phyloP scores from a whole-genome alignment of 2,329 filamentous ascomycete species.

The Blastomyces silverae region DNA sequence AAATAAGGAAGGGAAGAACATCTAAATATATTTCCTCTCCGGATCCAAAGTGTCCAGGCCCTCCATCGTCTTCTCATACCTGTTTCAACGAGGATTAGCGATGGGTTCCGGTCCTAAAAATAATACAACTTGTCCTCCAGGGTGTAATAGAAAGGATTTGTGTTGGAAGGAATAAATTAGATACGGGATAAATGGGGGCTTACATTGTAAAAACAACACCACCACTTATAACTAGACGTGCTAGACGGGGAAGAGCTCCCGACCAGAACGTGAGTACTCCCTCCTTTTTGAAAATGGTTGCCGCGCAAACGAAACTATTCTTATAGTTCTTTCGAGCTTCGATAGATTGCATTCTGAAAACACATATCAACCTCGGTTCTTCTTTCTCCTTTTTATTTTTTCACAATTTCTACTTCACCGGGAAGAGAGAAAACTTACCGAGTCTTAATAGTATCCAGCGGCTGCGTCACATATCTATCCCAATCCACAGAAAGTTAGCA shows the following conservation, averaged over 20 bases:
- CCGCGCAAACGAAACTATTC: slow-evolving; percentile 78
- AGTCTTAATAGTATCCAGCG: slow-evolving; percentile 91
- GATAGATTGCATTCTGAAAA: slow-evolving; percentile 82
- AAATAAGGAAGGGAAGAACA: neutral
- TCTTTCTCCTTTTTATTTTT: neutral
- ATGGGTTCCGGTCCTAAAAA: slow-evolving; percentile 5
- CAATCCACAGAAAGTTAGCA: neutral
- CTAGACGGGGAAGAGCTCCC: slow-evolving; percentile 79
- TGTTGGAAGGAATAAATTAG: neutral
- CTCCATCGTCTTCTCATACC: slow-evolving; percentile 94
- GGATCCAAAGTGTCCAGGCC: slow-evolving; percentile 74
- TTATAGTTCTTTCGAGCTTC: slow-evolving; percentile 75
- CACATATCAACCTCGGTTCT: neutral
- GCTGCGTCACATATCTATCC: slow-evolving; percentile 52
- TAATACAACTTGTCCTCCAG: neutral
- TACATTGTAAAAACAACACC: slow-evolving; percentile 96
- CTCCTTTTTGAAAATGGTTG: slow-evolving; percentile 79
- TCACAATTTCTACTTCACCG: slow-evolving; percentile 10
- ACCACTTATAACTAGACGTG: slow-evolving; percentile 78
- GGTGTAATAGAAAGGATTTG: neutral
- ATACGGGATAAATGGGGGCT: slow-evolving; percentile 25
- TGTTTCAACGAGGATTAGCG: slow-evolving; percentile 22
- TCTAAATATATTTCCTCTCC: slow-evolving; percentile 70
- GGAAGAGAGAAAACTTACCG: slow-evolving; percentile 34
- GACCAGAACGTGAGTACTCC: slow-evolving; percentile 89